Evolutionary conservation across 768 basidiomycete species (phyloP).

Genomic region (Podaxis sp.): DNA sequence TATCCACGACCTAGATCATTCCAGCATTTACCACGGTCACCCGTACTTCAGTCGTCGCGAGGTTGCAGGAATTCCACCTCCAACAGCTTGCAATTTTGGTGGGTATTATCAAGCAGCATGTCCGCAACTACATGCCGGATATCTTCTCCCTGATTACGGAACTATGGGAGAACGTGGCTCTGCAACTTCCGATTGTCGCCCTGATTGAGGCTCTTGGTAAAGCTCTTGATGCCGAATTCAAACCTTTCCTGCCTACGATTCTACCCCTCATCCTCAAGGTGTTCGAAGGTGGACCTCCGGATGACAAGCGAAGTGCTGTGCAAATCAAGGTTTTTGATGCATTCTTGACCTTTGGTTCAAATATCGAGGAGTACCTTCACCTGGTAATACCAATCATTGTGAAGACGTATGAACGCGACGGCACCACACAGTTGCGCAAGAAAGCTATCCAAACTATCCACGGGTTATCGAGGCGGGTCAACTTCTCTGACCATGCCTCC

Average conservation of each 20-base stretch:
- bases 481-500: constrained; percentile 97
- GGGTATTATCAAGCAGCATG: constrained; percentile 95
- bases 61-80: constrained; percentile 89
- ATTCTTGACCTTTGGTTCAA: constrained; percentile 91
- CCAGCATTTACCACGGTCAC: constrained; percentile 93
- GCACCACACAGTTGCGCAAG: constrained; percentile 72
- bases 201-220: constrained; percentile 91
- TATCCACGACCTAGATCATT: constrained; percentile 61
- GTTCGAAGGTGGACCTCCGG: constrained; percentile 66
- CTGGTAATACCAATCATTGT: constrained; percentile 95
- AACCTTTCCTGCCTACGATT: constrained; percentile 89
- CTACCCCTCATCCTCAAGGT: constrained; percentile 88
- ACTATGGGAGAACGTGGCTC: constrained; percentile 80
- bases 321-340: constrained; percentile 94
- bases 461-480: constrained; percentile 85
- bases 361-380: constrained; percentile 97
- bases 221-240: constrained; percentile 95
- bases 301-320: constrained; percentile 75
- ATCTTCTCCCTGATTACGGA: constrained; percentile 85
- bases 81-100: constrained; percentile 95
- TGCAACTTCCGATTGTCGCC: constrained; percentile 90
- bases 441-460: constrained; percentile 91
- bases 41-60: constrained; percentile 65
- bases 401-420: constrained; percentile 86
- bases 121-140: constrained; percentile 86